Evolutionary conservation across 2,329 filamentous ascomycete species (phyloP), one percentile per base, ranked within the genome.

Genomic region (Hypoxylon sp.): DNA sequence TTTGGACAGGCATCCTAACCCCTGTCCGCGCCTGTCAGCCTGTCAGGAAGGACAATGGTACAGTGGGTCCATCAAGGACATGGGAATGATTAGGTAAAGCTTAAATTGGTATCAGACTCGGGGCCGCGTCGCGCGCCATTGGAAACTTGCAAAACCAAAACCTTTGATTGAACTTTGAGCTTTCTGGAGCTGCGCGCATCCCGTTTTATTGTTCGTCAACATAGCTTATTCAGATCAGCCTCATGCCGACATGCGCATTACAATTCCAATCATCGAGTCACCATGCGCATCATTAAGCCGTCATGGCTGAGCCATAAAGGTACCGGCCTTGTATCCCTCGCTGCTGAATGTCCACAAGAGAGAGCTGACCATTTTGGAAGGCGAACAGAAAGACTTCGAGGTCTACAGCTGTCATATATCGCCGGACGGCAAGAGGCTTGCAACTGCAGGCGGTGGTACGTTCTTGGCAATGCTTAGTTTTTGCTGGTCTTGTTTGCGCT

Each of bases 401-500:
- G 95, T 98, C 71, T 99, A 98, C 83, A 97, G 93, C 81, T 98
- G 95, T 79, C 93, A 98, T 84, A 89, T 99, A 70, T 99, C 96
- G 26, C 93, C 96, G 12, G 96, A 99, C 81, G 96, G 95, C 71
- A 91, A 89, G 76, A 89, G 96, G 70, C 86, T 99, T 61, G 96
- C 95, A 50, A 98, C 96, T 18, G 96, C 95, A 67, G 96, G 94
- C 74, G 95, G 96, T 86, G 91, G 91, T 93, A 82, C 78, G 88
- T 74, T 54, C 58, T 28, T 26, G 8, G 30, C 22, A 33, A 59
- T 54, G 18, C 32, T 42, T 22, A 32, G 26, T 44, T 46, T 22
- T 48, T 48, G 9, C 18, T 51, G 55, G 33, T 8, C 33, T 36
- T 49, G 28, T 9, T 53, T 48, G 48, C 50, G 63, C 66, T 67